phyloP scores from a whole-genome alignment of 1,139 yeast genomes.

The Yamadazyma oceani region DNA sequence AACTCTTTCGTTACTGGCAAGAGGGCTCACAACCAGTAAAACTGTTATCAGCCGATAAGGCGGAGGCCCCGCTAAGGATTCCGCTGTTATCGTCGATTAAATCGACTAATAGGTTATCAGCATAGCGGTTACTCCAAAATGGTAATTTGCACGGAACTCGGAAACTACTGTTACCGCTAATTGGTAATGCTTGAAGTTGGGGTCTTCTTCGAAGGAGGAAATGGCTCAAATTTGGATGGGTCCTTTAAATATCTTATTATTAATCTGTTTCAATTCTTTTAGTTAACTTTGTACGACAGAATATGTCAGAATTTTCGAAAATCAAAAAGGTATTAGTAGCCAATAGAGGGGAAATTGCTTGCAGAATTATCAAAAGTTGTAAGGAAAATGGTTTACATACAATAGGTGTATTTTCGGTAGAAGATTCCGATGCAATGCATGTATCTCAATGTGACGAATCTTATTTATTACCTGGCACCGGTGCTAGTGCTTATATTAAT shows the following conservation, averaged over 20 bases:
- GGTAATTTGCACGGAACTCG: neutral
- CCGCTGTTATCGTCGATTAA: neutral
- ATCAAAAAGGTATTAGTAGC: constrained; percentile 7
- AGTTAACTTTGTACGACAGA: neutral
- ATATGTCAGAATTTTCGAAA: neutral
- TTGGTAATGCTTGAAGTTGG: too few species aligned
- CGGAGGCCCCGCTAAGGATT: neutral
- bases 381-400: constrained; percentile 4
- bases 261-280: too few species aligned
- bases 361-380: constrained; percentile 7
- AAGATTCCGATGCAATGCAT: constrained; percentile 6
- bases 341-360: constrained; percentile 10
- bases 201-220: too few species aligned
- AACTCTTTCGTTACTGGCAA: too few species aligned
- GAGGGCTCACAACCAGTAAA: too few species aligned
- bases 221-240: too few species aligned
- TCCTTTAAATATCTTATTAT: too few species aligned
- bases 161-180: too few species aligned
- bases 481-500: constrained; percentile 5
- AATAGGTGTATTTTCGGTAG: constrained; percentile 5
- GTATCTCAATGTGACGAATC: constrained; percentile 7
- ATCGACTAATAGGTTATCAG: too few species aligned
- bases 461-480: constrained; percentile 5
- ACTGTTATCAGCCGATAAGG: too few species aligned
- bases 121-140: too few species aligned